A percentile compares a stretch with the other conserved stretches of the same genome.
Conservation (phyloP, 2,329 filamentous ascomycete species). For the Fusarium caatingaense region DNA sequence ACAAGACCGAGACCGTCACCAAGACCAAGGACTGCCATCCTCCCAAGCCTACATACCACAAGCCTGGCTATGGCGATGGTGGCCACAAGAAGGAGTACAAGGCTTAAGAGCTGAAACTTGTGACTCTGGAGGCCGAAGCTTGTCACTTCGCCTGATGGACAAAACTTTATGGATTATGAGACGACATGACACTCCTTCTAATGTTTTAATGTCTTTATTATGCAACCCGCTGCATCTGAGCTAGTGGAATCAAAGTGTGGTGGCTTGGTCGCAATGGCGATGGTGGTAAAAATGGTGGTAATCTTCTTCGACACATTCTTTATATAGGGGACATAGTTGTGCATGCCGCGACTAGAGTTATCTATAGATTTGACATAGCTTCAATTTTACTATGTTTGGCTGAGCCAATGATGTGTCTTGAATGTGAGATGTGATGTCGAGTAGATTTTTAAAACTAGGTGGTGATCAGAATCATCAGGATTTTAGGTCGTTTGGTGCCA, state of each 20-base stretch:
- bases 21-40: background rate
- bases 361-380: slow-evolving; percentile 19
- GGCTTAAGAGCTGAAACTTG: slow-evolving; percentile 1
- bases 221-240: background rate
- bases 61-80: slow-evolving; percentile 4
- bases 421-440: no score
- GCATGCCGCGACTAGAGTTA: slow-evolving; percentile 10
- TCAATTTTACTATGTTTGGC: slow-evolving; percentile 2
- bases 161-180: slow-evolving; percentile 5
- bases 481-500: background rate
- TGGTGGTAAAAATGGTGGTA: slow-evolving; percentile 4
- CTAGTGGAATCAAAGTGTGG: background rate
- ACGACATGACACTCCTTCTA: slow-evolving; percentile 15
- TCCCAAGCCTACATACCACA: slow-evolving; percentile 12
- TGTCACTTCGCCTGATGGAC: background rate
- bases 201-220: slow-evolving; percentile 16
- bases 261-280: background rate
- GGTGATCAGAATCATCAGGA: background rate
- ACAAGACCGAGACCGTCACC: slow-evolving; percentile 3
- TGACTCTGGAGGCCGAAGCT: background rate
- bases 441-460: fast-evolving
- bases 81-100: slow-evolving; percentile 20
- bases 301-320: slow-evolving; percentile 35
- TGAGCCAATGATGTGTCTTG: fast-evolving
- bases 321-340: slow-evolving; percentile 35